Base-by-base conservation (phyloP, 2,329 filamentous ascomycete species). In the Aspergillus eucalypticola region DNA sequence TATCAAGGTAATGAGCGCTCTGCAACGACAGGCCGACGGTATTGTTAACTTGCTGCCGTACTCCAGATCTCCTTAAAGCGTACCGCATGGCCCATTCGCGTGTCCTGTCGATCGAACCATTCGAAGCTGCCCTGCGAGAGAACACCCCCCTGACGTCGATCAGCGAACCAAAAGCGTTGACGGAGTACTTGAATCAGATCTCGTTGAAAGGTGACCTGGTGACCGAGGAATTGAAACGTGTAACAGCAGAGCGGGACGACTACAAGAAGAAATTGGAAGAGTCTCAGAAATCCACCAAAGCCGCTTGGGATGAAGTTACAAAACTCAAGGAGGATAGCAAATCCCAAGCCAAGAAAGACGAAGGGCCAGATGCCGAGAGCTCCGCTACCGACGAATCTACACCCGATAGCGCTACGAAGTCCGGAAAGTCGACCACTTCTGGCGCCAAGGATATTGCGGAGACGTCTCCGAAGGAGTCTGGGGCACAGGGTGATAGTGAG, bases 111-210 rank as follows among this genome's bases (percentile, higher is more conserved):
- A 96, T 98, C 70, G 95, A 98, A 71, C 90, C 92, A 0, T 99
- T 99, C 74, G 95, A 99, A 78, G 89, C 91, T 57, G 88, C 90
- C 0, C 83, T 99, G 7, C 91, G 92, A 68, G 95, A 99, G 73
- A 91, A 96, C 69, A 99, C 95, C 0, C 94, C 95, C 2, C 81
- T 98, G 38, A 90, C 91, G 4, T 94, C 92, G 15, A 96, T 99
- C 68, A 84, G 83, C 67, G 95, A 99, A 61, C 91, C 94, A 0
- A 86, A 87, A 56, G 89, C 92, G 2, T 82, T 99, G 35, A 85
- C 92, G 6, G 94, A 98, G 76, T 99, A 97, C 71, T 82, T 99
- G 27, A 92, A 89, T 67, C 92, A 97, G 75, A 78, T 96, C 42
- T 94, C 88, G 62, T 76, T 93, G 56, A 94, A 96, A 71, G 88